Percentiles rank a stretch among this genome's conserved stretches.
phyloP scores from a whole-genome alignment of 768 basidiomycete species.

The Phylloporus rhodoxanthus region DNA sequence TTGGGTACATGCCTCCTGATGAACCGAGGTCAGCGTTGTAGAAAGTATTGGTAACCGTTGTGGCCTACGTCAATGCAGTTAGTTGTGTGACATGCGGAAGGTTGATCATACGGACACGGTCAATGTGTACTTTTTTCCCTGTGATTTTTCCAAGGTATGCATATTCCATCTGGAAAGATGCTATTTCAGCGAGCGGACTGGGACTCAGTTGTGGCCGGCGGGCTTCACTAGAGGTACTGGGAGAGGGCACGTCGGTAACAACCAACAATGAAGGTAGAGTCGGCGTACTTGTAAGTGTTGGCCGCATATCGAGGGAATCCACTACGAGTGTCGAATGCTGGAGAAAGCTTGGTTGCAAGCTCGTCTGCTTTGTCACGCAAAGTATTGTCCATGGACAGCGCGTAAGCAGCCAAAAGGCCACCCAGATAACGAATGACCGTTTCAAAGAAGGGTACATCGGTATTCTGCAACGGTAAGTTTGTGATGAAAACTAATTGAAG shows the following conservation, averaged over 20 bases:
- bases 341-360: constrained; percentile 65
- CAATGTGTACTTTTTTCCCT: constrained; percentile 57
- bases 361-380: constrained; percentile 71
- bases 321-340: constrained; percentile 61
- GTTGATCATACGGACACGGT: constrained; percentile 38
- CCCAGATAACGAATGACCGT: constrained; percentile 89
- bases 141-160: constrained; percentile 77
- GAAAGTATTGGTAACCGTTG: constrained; percentile 45
- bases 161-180: constrained; percentile 78
- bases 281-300: constrained; percentile 53
- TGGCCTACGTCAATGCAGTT: constrained; percentile 33
- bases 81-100: neutral
- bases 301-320: constrained; percentile 71
- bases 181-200: constrained; percentile 70
- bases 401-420: constrained; percentile 78
- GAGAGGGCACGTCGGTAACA: neutral
- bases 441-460: constrained; percentile 62
- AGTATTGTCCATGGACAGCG: constrained; percentile 58
- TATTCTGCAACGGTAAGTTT: constrained; percentile 18
- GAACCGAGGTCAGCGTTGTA: constrained; percentile 38
- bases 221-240: neutral
- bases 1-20: constrained; percentile 61
- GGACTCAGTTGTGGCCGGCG: constrained; percentile 27
- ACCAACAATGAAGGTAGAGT: neutral
- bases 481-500: neutral